A percentile compares a stretch with the other conserved stretches of the same genome.
These are phyloP conservation scores for Lodderomyces margitis DNA, from an alignment of 1,139 yeast species.

Conservation along the genomic window DNA sequence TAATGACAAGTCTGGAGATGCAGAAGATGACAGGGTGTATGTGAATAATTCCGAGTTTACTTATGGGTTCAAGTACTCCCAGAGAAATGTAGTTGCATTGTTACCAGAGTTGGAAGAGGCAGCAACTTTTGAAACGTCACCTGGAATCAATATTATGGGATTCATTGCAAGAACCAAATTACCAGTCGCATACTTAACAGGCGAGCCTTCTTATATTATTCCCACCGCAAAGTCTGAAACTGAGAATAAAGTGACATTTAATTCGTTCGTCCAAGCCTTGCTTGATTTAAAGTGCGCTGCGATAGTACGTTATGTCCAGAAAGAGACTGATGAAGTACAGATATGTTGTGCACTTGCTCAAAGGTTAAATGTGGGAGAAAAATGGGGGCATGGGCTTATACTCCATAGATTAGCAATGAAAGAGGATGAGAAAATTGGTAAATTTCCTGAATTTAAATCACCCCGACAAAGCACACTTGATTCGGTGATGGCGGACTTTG, in stretches of 20 bases:
- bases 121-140: slow-evolving; percentile 39
- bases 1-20: slow-evolving; percentile 5
- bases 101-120: slow-evolving; percentile 43
- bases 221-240: slow-evolving; percentile 35
- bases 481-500: slow-evolving; percentile 14
- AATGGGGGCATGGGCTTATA: slow-evolving; percentile 20
- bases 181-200: slow-evolving; percentile 58
- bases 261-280: slow-evolving; percentile 57
- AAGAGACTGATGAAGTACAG: slow-evolving; percentile 45
- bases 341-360: slow-evolving; percentile 60
- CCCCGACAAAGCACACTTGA: slow-evolving; percentile 6
- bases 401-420: slow-evolving; percentile 64
- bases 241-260: slow-evolving; percentile 45
- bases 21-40: slow-evolving; percentile 16
- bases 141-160: slow-evolving; percentile 66
- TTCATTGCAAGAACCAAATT: slow-evolving; percentile 46
- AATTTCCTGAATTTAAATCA: slow-evolving; percentile 49
- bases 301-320: slow-evolving; percentile 61
- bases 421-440: slow-evolving; percentile 71
- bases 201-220: slow-evolving; percentile 58
- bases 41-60: background rate
- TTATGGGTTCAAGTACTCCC: slow-evolving; percentile 66
- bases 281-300: slow-evolving; percentile 49
- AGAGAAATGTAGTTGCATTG: slow-evolving; percentile 37
- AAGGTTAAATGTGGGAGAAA: slow-evolving; percentile 18